Evolutionary conservation across 805 yeast species (phyloP), one percentile per base, ranked within the genome.

Genomic region (Komagataella pseudopastoris): DNA sequence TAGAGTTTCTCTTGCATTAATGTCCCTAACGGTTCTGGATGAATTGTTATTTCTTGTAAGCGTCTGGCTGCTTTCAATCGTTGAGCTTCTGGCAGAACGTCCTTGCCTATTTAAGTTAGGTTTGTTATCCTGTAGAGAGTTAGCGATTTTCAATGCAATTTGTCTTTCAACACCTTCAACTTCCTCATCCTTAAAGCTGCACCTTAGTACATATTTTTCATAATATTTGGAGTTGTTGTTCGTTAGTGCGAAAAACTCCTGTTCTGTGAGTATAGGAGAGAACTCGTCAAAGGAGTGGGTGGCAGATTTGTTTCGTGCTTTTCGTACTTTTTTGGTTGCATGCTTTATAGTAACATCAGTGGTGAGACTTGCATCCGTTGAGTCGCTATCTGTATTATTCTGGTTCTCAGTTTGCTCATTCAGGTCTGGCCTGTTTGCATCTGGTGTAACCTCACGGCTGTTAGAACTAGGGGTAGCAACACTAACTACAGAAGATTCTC

Each of bases 191-290:
- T 59, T 47, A 55, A 30, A 30, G n/a, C 14, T 30, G 39, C 39
- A 30, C 14, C 39, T 30, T 8, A 30, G 23, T 39, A 65, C 61
- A 45, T 53, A 55, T 6, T 55, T 55, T 23, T 59, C 60, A 53
- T 59, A 64, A 1, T 56, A 47, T 36, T 56, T 59, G 10, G 68
- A 63, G 46, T 57, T 57, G 1, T 58, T 54, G 22, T 58, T 58
- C 2, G 70, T 63, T 6, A 66, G 56, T 10, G 57, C 44, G 8
- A 49, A 51, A 51, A 71, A 69, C 49, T 71, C 74, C 6, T 60
- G 60, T 6, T 56, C 53, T 3, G 69, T 57, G 2, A 64, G 30
- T 6, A 70, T 54, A 4, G 70, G 65, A 0, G 68, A 56, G 47
- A 61, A 55, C 1, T 68, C 67, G 50, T 66, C 68, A 24, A 65